A percentile compares a stretch with the other conserved stretches of the same genome.
These are phyloP conservation scores for Pseudocercospora fijiensis DNA, from an alignment of 2,329 filamentous ascomycete species.

Conservation along the genomic window DNA sequence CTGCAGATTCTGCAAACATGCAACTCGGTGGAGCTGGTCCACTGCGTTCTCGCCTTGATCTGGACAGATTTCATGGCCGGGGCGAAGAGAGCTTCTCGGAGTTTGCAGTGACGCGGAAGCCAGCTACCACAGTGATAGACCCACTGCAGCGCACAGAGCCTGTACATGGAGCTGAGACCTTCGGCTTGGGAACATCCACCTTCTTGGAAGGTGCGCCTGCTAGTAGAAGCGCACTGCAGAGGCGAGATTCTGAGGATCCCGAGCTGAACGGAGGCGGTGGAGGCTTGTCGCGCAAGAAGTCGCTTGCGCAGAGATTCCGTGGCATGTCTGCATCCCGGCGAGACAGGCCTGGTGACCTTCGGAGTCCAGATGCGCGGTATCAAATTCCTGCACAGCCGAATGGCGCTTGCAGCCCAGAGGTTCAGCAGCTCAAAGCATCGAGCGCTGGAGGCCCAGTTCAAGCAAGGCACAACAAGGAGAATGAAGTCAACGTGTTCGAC, in stretches of 20 bases:
- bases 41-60: conserved; percentile 75
- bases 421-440: conserved; percentile 30
- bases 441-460: conserved; percentile 46
- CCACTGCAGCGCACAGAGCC: conserved; percentile 65
- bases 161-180: conserved; percentile 78
- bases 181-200: conserved; percentile 88
- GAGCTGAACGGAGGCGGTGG: conserved; percentile 46
- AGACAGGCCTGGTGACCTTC: conserved; percentile 35
- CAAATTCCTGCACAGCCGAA: conserved; percentile 16
- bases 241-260: conserved; percentile 67
- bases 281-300: conserved; percentile 86
- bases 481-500: conserved; percentile 70
- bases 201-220: conserved; percentile 94
- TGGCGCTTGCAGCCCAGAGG: conserved; percentile 25
- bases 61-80: conserved; percentile 82
- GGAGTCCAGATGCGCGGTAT: conserved; percentile 57
- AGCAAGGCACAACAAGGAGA: conserved; percentile 37
- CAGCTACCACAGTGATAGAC: conserved; percentile 57
- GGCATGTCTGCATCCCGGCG: conserved; percentile 73
- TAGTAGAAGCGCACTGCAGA: conserved; percentile 73
- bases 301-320: conserved; percentile 85
- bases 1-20: conserved; percentile 89
- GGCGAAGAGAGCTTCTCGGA: conserved; percentile 85
- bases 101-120: conserved; percentile 57
- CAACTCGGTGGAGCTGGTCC: conserved; percentile 84